Evolutionary conservation across 305 asterid species (phyloP), one percentile per base, ranked within the genome.

Genomic region (Striga hermonthica): DNA sequence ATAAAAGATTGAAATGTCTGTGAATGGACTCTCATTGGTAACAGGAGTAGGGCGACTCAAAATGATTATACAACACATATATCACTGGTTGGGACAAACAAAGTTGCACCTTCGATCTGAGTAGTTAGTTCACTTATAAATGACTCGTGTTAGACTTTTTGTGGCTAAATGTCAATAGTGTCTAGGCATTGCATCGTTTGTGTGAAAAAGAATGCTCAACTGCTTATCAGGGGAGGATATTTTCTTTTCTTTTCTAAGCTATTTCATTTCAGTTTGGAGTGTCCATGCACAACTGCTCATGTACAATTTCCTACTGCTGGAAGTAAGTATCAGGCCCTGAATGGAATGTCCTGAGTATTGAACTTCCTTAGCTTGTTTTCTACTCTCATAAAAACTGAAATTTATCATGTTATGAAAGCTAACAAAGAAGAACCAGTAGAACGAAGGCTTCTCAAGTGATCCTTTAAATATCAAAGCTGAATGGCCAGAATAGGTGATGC

Each of bases 181-280:
- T 12, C 14, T 11, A 47, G 14, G 54, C 54, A 47, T 12, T 12
- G 31, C 54, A 6, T 47, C 54, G 14, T 47, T 47, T 45, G 54
- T 47, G 54, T 47, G 54, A n/a, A 47, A 47, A 47, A 47, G 1
- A 47, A 13, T 47, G 54, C n/a, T 47, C 54, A 47, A 47, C n/a
- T n/a, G 14, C 54, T 47, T 6, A 4, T 47, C 15, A 47, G 54
- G 14, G 4, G 54, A 47, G 7, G 14, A 12, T 5, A 47, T 4
- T 47, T 4, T 47, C 34, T 8, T 41, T 4, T 41, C 47, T 41
- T 22, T 22, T 22, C 31, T 22, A 22, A 22, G 31, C 31, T 22
- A 22, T 22, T 22, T 22, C 31, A 22, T 22, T 22, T 22, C 31
- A 22, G 31, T 22, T 22, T 22, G 31, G 31, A 22, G 31, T 22